Conservation (phyloP, 192 early-diverging fungal genomes). For the Coemansia sp. region DNA sequence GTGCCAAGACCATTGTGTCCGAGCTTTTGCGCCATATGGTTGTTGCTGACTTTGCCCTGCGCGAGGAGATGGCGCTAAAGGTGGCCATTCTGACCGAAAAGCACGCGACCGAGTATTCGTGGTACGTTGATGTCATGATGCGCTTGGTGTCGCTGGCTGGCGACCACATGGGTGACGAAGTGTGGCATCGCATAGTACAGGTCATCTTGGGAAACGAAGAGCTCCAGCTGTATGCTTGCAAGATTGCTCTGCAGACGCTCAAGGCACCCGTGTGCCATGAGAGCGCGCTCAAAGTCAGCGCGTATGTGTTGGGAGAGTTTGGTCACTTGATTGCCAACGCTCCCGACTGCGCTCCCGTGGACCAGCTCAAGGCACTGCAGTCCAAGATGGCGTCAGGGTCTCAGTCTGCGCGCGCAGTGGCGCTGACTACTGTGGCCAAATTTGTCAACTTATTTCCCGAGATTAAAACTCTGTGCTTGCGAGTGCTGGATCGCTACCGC, state of each 20-base stretch:
- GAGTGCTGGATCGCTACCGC: constrained; percentile 82
- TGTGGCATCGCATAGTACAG: constrained; percentile 97
- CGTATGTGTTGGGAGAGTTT: constrained; percentile 96
- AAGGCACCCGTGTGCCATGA: constrained; percentile 92
- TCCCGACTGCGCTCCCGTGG: constrained; percentile 78
- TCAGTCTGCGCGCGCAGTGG: constrained; percentile 70
- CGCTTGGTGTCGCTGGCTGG: constrained; percentile 93
- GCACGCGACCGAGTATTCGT: constrained; percentile 93
- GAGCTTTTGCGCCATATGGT: constrained; percentile 90
- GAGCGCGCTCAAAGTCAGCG: constrained; percentile 91
- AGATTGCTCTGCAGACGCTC: constrained; percentile 75
- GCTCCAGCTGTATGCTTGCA: constrained; percentile 89
- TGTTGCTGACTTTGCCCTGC: constrained; percentile 82
- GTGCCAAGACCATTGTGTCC: constrained; percentile 79
- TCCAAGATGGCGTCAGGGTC: constrained; percentile 82
- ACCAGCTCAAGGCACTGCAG: constrained; percentile 94
- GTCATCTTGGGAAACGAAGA: constrained; percentile 95
- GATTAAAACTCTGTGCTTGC: constrained; percentile 81
- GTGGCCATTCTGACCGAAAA: constrained; percentile 98
- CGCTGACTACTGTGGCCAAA: constrained; percentile 91
- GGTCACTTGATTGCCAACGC: constrained; percentile 92
- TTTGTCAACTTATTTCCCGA: constrained; percentile 98
- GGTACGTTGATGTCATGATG: constrained; percentile 98
- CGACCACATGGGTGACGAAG: constrained; percentile 92
- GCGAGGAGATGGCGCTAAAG: constrained; percentile 98